Base-by-base conservation (phyloP, 2,329 filamentous ascomycete species). In the Trichoderma lentiforme region DNA sequence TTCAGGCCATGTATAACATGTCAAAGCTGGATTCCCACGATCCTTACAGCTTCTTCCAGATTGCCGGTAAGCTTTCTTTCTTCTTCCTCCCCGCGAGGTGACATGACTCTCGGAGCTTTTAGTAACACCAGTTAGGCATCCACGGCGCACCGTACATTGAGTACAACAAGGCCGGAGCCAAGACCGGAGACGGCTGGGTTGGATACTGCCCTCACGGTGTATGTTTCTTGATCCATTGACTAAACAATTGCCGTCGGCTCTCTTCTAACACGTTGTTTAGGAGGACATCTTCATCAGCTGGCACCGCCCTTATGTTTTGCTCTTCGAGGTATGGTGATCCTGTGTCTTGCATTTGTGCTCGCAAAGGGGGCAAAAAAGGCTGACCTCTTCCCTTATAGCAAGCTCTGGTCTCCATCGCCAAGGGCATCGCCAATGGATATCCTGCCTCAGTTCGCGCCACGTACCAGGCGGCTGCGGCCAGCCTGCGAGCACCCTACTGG, bases 241-340 rank as follows among this genome's bases (percentile, higher is more conserved):
- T 14, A 51, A 8, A 24, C 43, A 62, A 18, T 21, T 34, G 14
- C 43, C 8, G 11, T 21, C 36, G 8, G 14, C 9, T 47, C 18
- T 12, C 43, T 51, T 53, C 21, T 72, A n/a, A 63, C 63, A 26
- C 28, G 14, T 47, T 64, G 71, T 26, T 18, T 53, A 86, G 86
- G 84, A 87, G 76, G 79, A 82, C n/a, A 76, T 85, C 28, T 87
- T 89, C 73, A 76, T 84, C 7, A 78, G 84, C 21, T 90, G 87
- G 88, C 88, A 90, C 77, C 85, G 87, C 6, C 84, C 87, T 4
- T 89, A 86, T 72, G 76, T 88, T 56, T 80, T 84, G 8, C 80
- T 89, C 6, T 89, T 82, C 71, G 88, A 90, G 82, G 86, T 87
- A 78, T 12, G 78, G 5, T 21, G 2, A 12, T 9, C 24, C 14